Percentiles rank a stretch among this genome's conserved stretches.
These are phyloP conservation scores for Berberis thunbergii DNA, from an alignment of 164 flowering plant species.

Conservation along the genomic window DNA sequence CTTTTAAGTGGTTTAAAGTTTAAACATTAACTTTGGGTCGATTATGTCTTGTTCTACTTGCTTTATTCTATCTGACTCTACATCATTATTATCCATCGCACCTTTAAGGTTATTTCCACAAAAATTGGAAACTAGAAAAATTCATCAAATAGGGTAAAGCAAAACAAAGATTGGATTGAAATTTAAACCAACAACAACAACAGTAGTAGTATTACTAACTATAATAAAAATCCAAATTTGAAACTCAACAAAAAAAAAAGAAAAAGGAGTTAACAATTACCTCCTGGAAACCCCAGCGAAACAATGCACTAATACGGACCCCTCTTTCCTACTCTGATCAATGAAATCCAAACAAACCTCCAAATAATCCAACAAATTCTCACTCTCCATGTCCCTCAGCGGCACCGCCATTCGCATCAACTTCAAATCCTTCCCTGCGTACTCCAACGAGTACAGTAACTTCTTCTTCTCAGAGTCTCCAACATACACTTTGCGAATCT, in stretches of 20 bases:
- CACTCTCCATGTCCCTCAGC: slow-evolving; percentile 78
- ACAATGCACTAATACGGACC: slow-evolving; percentile 89
- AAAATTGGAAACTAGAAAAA: no score
- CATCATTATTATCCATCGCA: no score
- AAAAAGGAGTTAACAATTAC: slow-evolving; percentile 21
- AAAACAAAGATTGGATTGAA: no score
- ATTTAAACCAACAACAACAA: no score
- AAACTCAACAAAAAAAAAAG: background rate
- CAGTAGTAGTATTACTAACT: no score
- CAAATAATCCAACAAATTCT: slow-evolving; percentile 80
- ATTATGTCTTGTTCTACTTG: no score
- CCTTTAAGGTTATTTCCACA: no score
- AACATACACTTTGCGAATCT: slow-evolving; percentile 51
- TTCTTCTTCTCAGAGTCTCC: slow-evolving; percentile 40
- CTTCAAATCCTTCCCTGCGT: slow-evolving; percentile 81
- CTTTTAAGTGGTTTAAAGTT: no score
- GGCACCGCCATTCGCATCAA: slow-evolving; percentile 87
- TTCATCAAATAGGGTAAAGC: no score
- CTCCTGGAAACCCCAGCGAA: slow-evolving; percentile 99
- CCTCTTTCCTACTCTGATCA: slow-evolving; percentile 62
- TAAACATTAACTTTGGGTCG: no score
- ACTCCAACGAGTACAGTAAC: slow-evolving; percentile 55
- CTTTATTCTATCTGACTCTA: no score
- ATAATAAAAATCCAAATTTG: background rate
- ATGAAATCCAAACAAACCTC: slow-evolving; percentile 85